phyloP scores from a whole-genome alignment of 2,329 filamentous ascomycete species.

The Hymenoscyphus scutula region DNA sequence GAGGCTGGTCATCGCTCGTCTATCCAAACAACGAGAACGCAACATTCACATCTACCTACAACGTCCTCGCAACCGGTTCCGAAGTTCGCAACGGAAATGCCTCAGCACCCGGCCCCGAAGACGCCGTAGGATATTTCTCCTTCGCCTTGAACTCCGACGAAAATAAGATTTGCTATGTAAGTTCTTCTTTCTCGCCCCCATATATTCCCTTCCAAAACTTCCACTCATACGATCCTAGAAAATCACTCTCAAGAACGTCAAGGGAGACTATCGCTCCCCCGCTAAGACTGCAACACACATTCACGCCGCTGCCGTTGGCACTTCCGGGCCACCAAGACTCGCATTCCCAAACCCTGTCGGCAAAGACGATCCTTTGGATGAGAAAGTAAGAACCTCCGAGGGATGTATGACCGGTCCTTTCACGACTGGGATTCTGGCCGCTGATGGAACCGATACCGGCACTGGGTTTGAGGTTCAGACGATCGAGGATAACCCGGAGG shows the following conservation, averaged over 20 bases:
- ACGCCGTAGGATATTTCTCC: slow-evolving; percentile 47
- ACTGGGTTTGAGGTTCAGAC: slow-evolving; percentile 44
- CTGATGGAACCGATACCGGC: slow-evolving; percentile 45
- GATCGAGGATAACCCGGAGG: slow-evolving; percentile 47
- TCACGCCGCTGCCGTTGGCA: slow-evolving; percentile 45
- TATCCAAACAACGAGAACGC: slow-evolving; percentile 15
- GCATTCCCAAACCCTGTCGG: slow-evolving; percentile 46
- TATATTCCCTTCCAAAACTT: no score
- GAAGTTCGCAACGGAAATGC: slow-evolving; percentile 45
- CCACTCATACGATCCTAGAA: no score
- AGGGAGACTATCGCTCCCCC: slow-evolving; percentile 44
- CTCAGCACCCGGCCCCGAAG: slow-evolving; percentile 36
- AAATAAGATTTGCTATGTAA: slow-evolving; percentile 35
- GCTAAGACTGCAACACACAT: slow-evolving; percentile 50
- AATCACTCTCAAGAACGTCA: slow-evolving; percentile 47
- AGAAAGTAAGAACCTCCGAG: slow-evolving; percentile 16
- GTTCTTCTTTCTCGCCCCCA: neutral
- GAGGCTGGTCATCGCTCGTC: slow-evolving; percentile 21
- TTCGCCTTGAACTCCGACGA: slow-evolving; percentile 46
- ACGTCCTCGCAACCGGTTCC: slow-evolving; percentile 45
- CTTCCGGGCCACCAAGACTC: slow-evolving; percentile 45
- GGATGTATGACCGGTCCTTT: slow-evolving; percentile 42
- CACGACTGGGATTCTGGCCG: slow-evolving; percentile 40
- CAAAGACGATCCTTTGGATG: slow-evolving; percentile 31
- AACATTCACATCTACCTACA: slow-evolving; percentile 46